Evolutionary conservation across 768 basidiomycete species (phyloP), one percentile per base, ranked within the genome.

Genomic region (Kockovaella imperatae): DNA sequence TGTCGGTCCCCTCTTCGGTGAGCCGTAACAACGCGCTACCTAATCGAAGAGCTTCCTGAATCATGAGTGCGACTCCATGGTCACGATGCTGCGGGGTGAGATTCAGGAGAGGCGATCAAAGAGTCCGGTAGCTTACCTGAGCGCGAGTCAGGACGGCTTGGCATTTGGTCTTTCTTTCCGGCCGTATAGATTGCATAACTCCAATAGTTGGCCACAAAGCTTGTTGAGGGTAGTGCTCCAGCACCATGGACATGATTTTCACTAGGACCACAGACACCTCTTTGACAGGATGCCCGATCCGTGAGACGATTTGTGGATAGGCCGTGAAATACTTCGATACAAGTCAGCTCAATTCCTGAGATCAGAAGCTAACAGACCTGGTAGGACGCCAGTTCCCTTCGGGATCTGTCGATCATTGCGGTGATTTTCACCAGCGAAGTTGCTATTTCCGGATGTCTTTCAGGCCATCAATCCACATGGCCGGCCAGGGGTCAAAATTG

Each of bases 301-400:
- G 81, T 13, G 93, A 97, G 13, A 91, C 88, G 44, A 97, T 87
- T 75, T 97, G 95, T 3, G 91, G 90, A 54, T 96, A 91, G 1
- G 89, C 91, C 0, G 86, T 90, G 57, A 82, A 85, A 89, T 93
- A 97, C 90, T 97, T 29, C 17, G 4, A 13, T 24, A 57, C 42
- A 52, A 41, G 34, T 18, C 21, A 8, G n/a, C n/a, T 14, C 18
- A n/a, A 8, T 18, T 18, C 5, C 28, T 26, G 47, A 17, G 4
- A 8, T n/a, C 14, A 7, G n/a, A 15, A 7, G 5, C 1, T 4
- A 20, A 42, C 74, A 50, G 45, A 81, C 91, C 75, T 91, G 91
- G 73, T 86, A 96, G 1, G 77, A 76, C 0, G 91, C 85, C 1
- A 86, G 74, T 1, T 75, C 76, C 34, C 74, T 75, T 30, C 83